Base-by-base conservation (phyloP, 2,329 filamentous ascomycete species). In the Cladorrhinum sp. region DNA sequence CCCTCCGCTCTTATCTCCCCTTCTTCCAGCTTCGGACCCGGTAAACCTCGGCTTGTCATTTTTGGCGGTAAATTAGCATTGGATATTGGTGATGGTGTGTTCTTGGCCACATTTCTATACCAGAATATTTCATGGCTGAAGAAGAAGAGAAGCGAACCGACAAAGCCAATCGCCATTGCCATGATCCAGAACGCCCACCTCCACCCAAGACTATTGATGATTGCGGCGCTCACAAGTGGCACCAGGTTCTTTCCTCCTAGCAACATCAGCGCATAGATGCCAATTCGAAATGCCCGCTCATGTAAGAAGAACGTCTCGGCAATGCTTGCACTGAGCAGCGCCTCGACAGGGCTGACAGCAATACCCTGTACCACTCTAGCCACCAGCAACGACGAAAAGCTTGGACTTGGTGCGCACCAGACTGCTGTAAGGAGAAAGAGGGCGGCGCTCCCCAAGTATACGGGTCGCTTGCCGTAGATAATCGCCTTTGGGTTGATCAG, bases 301-400 rank as follows among this genome's bases (percentile, higher is more conserved):
- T 98, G 93, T 20, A 98, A 79, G 71, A 96, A 97, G 78, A 93
- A 98, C 62, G 98, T 96, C 74, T 98, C 93, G 2, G 93, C 92
- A 68, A 98, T 93, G 0, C 92, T 96, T 13, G 93, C 93, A 3
- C 92, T 96, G 0, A 93, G 93, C 25, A 98, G 81, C 69, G 92
- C 96, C 73, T 98, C 93, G 8, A 96, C 91, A 0, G 92, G 92
- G 65, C 91, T 95, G 51, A 97, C 88, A 0, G 92, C 89, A 8
- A 97, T 80, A 2, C 93, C 93, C 73, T 96, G 91, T 63, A 97
- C 89, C 51, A 98, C 86, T 57, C 93, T 84, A 23, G 92, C 93
- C 6, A 92, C 73, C 6, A 96, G 79, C 38, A 98, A 81, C 8
- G 91, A 96, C 1, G 82, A 74, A 71, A 93, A 97, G 67, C 80